Base-by-base conservation (phyloP, 2,329 filamentous ascomycete genomes). In the Diaporthe vaccinii region DNA sequence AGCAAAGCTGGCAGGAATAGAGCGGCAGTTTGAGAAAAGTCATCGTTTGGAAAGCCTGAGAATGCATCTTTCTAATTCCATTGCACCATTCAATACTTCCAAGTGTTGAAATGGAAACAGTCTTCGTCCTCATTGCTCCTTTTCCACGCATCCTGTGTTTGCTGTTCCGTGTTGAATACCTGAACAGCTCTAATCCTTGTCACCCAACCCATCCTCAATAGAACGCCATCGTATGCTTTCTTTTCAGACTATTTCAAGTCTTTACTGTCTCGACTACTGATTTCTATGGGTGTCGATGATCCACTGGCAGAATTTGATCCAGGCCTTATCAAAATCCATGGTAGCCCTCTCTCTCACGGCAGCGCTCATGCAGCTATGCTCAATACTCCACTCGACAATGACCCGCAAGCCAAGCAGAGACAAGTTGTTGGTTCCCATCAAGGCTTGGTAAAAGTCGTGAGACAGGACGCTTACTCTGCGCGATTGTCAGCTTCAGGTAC, bases 371-470 rank as follows among this genome's bases (percentile, higher is more conserved):
- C 90, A 92, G 1, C 90, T 86, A 80, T 93, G 90, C 74, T 91
- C 85, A 22, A 93, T 83, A 79, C 91, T 93, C 91, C 91, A 93
- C 77, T 88, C 83, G 17, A 86, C 85, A 25, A 93, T 86, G 82
- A 95, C 92, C 80, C 93, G 92, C 91, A 93, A 93, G 58, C 93
- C 93, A 77, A 90, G 90, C 0, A 95, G 82, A n/a, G 87, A 89
- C 88, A 95, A 93, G 74, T 90, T 88, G 22, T 87, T 86, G 55
- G 91, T 91, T 67, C 93, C 93, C 9, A 93, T 88, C 86, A 95
- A 91, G 74, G 92, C 88, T 80, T 95, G 93, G 81, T 95, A 95
- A 80, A 95, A 95, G 80, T 95, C 93, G 78, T 95, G 92, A 1
- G 92, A 93, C 57, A 95, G 86, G 4, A 68, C 65, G 25, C 91